These are phyloP conservation scores for Magnaporthiopsis poae DNA, from an alignment of 2,329 filamentous ascomycete genomes.

Conservation along the genomic window DNA sequence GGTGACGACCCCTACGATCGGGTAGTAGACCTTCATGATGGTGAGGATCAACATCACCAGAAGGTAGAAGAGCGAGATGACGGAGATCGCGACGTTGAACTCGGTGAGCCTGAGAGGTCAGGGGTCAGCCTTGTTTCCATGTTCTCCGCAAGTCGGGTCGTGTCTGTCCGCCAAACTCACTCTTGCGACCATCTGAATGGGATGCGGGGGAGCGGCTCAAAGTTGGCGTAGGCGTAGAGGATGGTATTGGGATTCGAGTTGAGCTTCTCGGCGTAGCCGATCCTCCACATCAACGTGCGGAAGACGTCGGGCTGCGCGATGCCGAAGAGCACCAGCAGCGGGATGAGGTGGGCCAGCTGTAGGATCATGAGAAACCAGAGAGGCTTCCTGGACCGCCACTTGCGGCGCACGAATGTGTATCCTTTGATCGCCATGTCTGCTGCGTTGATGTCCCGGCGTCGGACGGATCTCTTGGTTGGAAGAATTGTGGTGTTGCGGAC, in stretches of 20 bases:
- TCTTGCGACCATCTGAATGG: slow-evolving; percentile 64
- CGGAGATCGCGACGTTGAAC: slow-evolving; percentile 67
- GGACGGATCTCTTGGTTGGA: not conserved
- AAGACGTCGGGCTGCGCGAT: slow-evolving; percentile 65
- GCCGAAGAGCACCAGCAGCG: slow-evolving; percentile 59
- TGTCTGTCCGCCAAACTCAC: slow-evolving; percentile 38
- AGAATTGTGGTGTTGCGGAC: not conserved
- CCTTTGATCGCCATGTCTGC: slow-evolving; percentile 22
- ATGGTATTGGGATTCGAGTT: slow-evolving; percentile 64
- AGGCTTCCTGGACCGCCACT: slow-evolving; percentile 47
- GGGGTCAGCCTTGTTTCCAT: not conserved
- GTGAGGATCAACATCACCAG: slow-evolving; percentile 59
- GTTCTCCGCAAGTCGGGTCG: not conserved
- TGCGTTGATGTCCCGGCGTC: not conserved
- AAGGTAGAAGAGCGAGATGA: slow-evolving; percentile 67
- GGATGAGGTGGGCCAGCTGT: slow-evolving; percentile 57
- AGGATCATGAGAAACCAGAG: slow-evolving; percentile 55
- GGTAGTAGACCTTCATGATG: slow-evolving; percentile 63
- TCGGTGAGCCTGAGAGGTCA: slow-evolving; percentile 52
- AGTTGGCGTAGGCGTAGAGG: slow-evolving; percentile 65
- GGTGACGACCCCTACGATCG: slow-evolving; percentile 50
- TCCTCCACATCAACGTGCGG: slow-evolving; percentile 61
- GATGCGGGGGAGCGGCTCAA: slow-evolving; percentile 48
- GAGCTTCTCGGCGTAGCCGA: slow-evolving; percentile 60
- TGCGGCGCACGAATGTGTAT: slow-evolving; percentile 50